phyloP scores from a whole-genome alignment of 1,139 yeast genomes.

The Eremothecium gossypii region DNA sequence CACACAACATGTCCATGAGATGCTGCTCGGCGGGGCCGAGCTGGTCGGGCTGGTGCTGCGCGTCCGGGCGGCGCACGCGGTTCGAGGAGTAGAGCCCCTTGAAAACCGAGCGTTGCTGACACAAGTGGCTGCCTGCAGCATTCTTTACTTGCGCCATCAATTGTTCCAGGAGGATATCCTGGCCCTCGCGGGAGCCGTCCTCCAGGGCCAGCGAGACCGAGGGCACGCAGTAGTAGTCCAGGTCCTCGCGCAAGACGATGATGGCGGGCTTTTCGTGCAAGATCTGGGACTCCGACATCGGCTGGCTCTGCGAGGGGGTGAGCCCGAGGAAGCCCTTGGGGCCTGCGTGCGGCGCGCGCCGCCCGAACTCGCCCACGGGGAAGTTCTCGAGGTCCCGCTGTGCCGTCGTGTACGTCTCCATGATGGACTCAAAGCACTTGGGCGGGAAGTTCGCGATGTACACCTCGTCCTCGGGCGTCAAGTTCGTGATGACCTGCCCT shows the following conservation, averaged over 20 bases:
- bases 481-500: conserved; percentile 67
- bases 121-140: conserved; percentile 57
- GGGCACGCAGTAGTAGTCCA: conserved; percentile 88
- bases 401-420: conserved; percentile 41
- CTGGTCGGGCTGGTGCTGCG: conserved; percentile 33
- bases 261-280: conserved; percentile 80
- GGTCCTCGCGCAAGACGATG: conserved; percentile 85
- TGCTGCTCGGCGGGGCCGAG: conserved; percentile 94
- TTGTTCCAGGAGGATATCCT: conserved; percentile 26
- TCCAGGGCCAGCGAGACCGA: conserved; percentile 33
- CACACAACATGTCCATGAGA: conserved; percentile 86
- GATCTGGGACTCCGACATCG: conserved; percentile 40
- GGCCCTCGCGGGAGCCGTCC: conserved; percentile 24
- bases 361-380: conserved; percentile 26
- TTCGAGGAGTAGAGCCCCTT: conserved; percentile 48
- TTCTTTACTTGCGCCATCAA: conserved; percentile 55
- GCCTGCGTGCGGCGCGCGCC: conserved; percentile 22
- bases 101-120: conserved; percentile 54
- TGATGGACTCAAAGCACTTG: conserved; percentile 71
- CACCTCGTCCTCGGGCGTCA: conserved; percentile 69
- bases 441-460: conserved; percentile 75
- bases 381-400: conserved; percentile 25
- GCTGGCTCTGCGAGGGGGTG: conserved; percentile 23
- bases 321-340: conserved; percentile 33
- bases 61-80: conserved; percentile 23